Base-by-base conservation (phyloP, 805 yeast genomes). In the Cyberlindnera bimundalis region DNA sequence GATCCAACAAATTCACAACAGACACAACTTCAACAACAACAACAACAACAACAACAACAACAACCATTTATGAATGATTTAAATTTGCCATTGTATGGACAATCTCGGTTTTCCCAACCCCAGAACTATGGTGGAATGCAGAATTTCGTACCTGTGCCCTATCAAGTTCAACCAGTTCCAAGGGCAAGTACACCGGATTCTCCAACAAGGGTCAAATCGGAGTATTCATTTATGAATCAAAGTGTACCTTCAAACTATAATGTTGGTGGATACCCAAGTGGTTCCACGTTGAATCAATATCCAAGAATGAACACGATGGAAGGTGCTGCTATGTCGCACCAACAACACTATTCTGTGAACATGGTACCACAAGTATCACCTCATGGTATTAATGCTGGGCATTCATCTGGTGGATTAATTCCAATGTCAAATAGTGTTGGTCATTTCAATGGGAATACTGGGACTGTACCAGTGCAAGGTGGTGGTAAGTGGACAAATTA, bases 141-240 rank as follows among this genome's bases (percentile, higher is more conserved):
- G 10, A 10, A 6, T 7, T 21, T 21, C 10, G 24, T 10, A 21
- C 24, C 24, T 7, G 10, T 21, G 25, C 19, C 19, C 19, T n/a
- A 13, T 30, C 4, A 18, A 13, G 25, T 15, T 4, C 33, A 18
- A 12, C 33, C 10, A 5, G 25, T 10, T 14, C 20, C n/a, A 23
- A 8, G 33, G 32, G 31, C 39, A 16, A 15, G 24, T 8, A 31
- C 45, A 5, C 40, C 45, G n/a, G 40, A 36, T 15, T 41, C 45
- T 2, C 40, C 45, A 6, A 26, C 40, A 3, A 41, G 32, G 17
- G 30, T 28, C 10, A 41, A 41, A 24, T 16, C 15, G 12, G 45
- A 41, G 21, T 9, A 26, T 23, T 13, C 6, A 7, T 21, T 7
- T 21, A 6, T 21, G 24, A 21, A 21, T 10, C 24, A 21, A 21